These are phyloP conservation scores for Lactarius hengduanensis DNA, from an alignment of 768 basidiomycete species.

Conservation along the genomic window DNA sequence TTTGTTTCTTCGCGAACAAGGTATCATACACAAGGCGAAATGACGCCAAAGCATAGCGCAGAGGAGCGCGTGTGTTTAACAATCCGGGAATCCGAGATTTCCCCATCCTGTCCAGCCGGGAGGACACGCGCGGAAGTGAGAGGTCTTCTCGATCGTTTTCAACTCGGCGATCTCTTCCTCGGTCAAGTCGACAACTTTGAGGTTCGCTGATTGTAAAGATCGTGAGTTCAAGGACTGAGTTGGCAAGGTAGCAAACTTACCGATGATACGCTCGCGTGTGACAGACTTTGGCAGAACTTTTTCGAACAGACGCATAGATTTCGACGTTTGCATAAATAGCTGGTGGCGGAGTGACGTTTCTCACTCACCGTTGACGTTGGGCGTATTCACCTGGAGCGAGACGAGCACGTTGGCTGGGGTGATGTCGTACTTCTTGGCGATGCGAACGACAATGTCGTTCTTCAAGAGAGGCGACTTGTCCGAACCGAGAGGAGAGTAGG, in stretches of 20 bases:
- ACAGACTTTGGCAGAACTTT: constrained; percentile 76
- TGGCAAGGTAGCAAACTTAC: constrained; percentile 35
- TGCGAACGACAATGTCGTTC: constrained; percentile 56
- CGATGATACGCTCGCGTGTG: constrained; percentile 59
- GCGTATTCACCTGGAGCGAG: constrained; percentile 70
- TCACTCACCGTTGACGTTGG: constrained; percentile 49
- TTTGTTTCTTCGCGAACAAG: neutral
- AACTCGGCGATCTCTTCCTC: constrained; percentile 61
- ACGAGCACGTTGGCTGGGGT: constrained; percentile 65
- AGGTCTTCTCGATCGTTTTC: constrained; percentile 55
- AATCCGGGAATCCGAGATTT: constrained; percentile 57
- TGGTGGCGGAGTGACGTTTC: constrained; percentile 12
- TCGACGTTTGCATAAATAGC: constrained; percentile 25
- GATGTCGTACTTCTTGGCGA: constrained; percentile 62
- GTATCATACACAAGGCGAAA: neutral
- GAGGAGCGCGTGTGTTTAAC: neutral
- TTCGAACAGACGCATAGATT: constrained; percentile 5
- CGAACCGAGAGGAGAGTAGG: constrained; percentile 80
- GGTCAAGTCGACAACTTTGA: constrained; percentile 57
- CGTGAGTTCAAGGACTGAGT: neutral
- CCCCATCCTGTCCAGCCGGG: constrained; percentile 67
- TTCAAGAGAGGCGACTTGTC: constrained; percentile 63
- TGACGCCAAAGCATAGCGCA: neutral
- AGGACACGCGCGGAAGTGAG: constrained; percentile 63
- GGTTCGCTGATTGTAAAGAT: constrained; percentile 45